Evolutionary conservation across 768 basidiomycete genomes (phyloP), one percentile per base, ranked within the genome.

Genomic region (Boletellus ananas): DNA sequence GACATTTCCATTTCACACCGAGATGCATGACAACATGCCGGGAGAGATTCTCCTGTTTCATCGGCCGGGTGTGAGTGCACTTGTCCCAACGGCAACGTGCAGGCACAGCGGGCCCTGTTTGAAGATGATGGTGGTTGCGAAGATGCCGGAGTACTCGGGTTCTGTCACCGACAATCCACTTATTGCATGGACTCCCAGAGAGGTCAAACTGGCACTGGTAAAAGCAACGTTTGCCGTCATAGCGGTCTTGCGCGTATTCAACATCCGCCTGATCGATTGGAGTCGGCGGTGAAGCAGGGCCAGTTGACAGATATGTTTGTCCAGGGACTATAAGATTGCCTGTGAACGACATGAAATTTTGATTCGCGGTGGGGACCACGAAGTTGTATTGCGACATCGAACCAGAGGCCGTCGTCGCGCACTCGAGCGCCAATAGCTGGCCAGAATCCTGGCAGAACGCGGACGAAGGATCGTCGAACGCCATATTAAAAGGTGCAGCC

Each of bases 41-140:
- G 2, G 67, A 56, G 3, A 67, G 65, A 14, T 69, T 67, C 48
- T 67, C 66, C 50, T 64, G 66, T 45, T 63, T 67, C 63, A 67
- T 63, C 50, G 45, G 38, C 50, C 50, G 44, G 12, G 52, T 16
- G 45, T 61, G 61, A 12, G 55, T 56, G 35, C 67, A 67, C 37
- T 34, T 44, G 10, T 55, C 52, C 66, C 67, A 69, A 4, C 18
- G 58, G 34, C 66, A 67, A 17, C 18, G 0, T 2, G 58, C 54
- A 12, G 55, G 51, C 13, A n/a, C 4, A 5, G 58, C 47, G 10
- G 57, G 51, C 16, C 51, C 58, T 0, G 45, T 58, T 13, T 60
- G 51, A 9, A 60, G 54, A 25, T 40, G 58, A 18, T 67, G 65
- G 43, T 60, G 34, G 12, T 46, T 54, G 7, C 67, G 65, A 17